Percentiles rank a stretch among this genome's conserved stretches.
These are phyloP conservation scores for Dichotomocladium elegans DNA, from an alignment of 371 early-diverging fungal species.

Conservation along the genomic window DNA sequence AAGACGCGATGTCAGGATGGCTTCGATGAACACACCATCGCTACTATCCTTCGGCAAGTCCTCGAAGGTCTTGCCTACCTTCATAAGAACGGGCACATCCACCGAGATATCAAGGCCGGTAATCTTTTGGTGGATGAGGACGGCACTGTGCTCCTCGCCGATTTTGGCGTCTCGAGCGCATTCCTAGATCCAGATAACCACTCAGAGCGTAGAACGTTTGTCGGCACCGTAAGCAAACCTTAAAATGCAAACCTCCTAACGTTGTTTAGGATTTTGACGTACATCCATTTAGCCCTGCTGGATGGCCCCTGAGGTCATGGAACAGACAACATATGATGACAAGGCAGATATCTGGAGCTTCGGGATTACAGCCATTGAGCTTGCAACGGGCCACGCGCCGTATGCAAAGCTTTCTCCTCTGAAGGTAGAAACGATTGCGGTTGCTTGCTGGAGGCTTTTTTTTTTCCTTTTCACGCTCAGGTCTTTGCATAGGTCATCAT, in stretches of 20 bases:
- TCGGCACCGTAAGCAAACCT: constrained; percentile 59
- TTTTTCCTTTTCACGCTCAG: constrained; percentile 76
- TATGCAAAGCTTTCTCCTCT: constrained; percentile 88
- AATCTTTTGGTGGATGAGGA: constrained; percentile 84
- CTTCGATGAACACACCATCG: constrained; percentile 77
- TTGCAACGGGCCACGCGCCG: constrained; percentile 90
- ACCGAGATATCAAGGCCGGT: constrained; percentile 91
- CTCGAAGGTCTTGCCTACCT: constrained; percentile 83
- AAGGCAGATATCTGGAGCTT: constrained; percentile 94
- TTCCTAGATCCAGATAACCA: constrained; percentile 76
- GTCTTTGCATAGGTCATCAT: constrained; percentile 64
- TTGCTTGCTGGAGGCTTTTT: too few relatives aligned
- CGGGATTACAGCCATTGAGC: constrained; percentile 88
- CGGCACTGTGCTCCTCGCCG: constrained; percentile 79
- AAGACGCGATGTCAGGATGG: constrained; percentile 79
- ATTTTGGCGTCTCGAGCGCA: constrained; percentile 89
- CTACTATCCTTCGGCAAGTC: constrained; percentile 82
- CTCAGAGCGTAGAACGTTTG: constrained; percentile 86
- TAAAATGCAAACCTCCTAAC: too few relatives aligned
- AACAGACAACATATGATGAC: constrained; percentile 77
- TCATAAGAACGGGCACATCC: constrained; percentile 85
- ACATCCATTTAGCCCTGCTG: constrained; percentile 75
- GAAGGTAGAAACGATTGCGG: constrained; percentile 73
- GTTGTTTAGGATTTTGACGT: constrained; percentile 3
- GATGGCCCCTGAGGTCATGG: constrained; percentile 90